phyloP scores from a whole-genome alignment of 306 rosid genomes.

The cucumber (Cucumis sativus) region Cucumber_9930_V3 NC_026661.2:9584501-9585000 shows the following conservation, averaged over 20 bases:
- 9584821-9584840: neutral
- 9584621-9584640: too few species aligned
- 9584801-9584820: neutral
- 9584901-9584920: constrained; percentile 89
- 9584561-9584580: too few species aligned
- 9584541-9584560: too few species aligned
- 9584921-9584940: constrained; percentile 79
- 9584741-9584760: too few species aligned
- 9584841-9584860: neutral
- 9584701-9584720: too few species aligned
- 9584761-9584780: too few species aligned
- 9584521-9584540: neutral
- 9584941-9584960: constrained; percentile 95
- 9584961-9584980: constrained; percentile 42
- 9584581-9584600: too few species aligned
- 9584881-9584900: constrained; percentile 76
- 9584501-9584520: neutral
- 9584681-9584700: too few species aligned
- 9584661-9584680: too few species aligned
- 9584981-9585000: neutral
- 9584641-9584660: too few species aligned
- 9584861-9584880: constrained; percentile 45
- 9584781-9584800: neutral
- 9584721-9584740: too few species aligned
- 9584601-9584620: too few species aligned